Evolutionary conservation across 352 stramenopile genomes (phyloP).

Genomic region (Pythium aristosporum): DNA sequence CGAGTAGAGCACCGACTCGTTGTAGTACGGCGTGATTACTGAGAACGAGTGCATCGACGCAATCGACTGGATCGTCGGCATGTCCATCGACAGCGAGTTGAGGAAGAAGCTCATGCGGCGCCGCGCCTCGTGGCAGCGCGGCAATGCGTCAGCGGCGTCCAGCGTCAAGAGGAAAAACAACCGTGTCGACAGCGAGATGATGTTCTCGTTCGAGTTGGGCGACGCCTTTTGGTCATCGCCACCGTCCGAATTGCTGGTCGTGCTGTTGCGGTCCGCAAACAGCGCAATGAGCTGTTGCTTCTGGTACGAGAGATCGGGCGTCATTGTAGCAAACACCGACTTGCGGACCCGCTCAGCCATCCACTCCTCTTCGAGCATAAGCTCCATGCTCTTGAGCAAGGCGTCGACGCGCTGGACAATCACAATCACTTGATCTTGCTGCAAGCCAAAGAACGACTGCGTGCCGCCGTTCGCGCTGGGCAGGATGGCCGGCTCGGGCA

Average conservation of each 20-base stretch:
- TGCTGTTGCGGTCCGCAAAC: constrained; percentile 69
- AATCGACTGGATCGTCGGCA: constrained; percentile 81
- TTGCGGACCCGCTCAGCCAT: constrained; percentile 84
- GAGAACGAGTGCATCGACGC: constrained; percentile 88
- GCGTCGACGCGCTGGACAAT: constrained; percentile 77
- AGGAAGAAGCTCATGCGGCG: constrained; percentile 90
- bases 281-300: constrained; percentile 76
- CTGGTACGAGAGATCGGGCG: constrained; percentile 72
- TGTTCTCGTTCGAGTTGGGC: constrained; percentile 75
- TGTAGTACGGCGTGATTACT: constrained; percentile 89
- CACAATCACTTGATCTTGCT: constrained; percentile 73
- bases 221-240: constrained; percentile 42
- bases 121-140: constrained; percentile 81
- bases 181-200: constrained; percentile 74
- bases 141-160: constrained; percentile 77
- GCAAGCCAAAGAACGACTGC: constrained; percentile 47
- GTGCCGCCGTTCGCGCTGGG: constrained; percentile 39
- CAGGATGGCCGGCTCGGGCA: constrained; percentile 71
- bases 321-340: constrained; percentile 76
- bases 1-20: constrained; percentile 84
- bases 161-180: constrained; percentile 85
- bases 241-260: constrained; percentile 31
- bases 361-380: constrained; percentile 87
- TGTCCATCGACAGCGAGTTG: constrained; percentile 88
- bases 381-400: constrained; percentile 77